These are phyloP conservation scores for Malassezia sympodialis DNA, from an alignment of 1,284 basidiomycete species.

Conservation along the genomic window DNA sequence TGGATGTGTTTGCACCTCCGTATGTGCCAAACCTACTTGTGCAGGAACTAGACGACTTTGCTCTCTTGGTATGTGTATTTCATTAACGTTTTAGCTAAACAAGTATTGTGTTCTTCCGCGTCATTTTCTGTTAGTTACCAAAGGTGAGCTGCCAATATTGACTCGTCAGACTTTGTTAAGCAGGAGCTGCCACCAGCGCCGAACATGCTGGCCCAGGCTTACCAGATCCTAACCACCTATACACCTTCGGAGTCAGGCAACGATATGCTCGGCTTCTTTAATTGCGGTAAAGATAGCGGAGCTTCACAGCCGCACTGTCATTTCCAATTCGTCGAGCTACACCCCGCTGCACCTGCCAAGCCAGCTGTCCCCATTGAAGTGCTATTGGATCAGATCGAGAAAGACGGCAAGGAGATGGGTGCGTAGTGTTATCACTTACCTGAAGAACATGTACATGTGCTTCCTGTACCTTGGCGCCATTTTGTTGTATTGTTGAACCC, in stretches of 20 bases:
- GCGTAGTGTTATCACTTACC: background rate
- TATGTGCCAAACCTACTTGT: constrained; percentile 44
- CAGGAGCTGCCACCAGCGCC: constrained; percentile 42
- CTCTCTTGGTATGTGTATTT: constrained; percentile 19
- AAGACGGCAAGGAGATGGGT: constrained; percentile 36
- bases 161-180: constrained; percentile 22
- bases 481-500: constrained; percentile 36
- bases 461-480: constrained; percentile 43
- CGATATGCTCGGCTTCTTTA: constrained; percentile 41
- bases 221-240: constrained; percentile 26
- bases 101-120: constrained; percentile 43
- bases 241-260: background rate
- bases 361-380: constrained; percentile 32
- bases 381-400: constrained; percentile 31
- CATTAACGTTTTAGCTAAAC: constrained; percentile 23
- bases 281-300: constrained; percentile 37
- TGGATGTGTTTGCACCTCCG: constrained; percentile 44
- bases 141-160: background rate
- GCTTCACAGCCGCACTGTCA: constrained; percentile 42
- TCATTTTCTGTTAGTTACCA: constrained; percentile 43
- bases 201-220: constrained; percentile 27
- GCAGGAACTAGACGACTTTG: constrained; percentile 26
- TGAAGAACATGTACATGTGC: constrained; percentile 26
- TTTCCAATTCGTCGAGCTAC: constrained; percentile 38
- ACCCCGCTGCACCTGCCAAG: constrained; percentile 14